Conservation (phyloP, 1,139 yeast genomes). For the Kurtzmaniella quercitrusa region DNA sequence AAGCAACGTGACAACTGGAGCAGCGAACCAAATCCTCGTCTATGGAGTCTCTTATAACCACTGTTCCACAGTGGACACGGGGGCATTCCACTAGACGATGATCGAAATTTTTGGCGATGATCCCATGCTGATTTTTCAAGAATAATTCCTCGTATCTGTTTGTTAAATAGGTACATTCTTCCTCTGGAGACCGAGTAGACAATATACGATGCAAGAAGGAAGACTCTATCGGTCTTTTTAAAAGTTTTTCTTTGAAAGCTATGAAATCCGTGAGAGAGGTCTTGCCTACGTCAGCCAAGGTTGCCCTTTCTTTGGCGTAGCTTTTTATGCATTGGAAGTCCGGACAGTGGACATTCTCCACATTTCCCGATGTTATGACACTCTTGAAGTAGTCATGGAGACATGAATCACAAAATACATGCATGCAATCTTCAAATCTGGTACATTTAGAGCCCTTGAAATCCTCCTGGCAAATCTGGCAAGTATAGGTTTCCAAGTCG, state of each 20-base stretch:
- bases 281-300: conserved; percentile 14
- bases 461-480: conserved; percentile 58
- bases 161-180: conserved; percentile 19
- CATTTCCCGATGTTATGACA: conserved; percentile 47
- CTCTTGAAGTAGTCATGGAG: conserved; percentile 42
- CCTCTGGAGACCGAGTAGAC: conserved; percentile 6
- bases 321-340: conserved; percentile 42
- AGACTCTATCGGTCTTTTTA: conserved; percentile 34
- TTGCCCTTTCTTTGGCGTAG: conserved; percentile 10
- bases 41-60: conserved; percentile 45
- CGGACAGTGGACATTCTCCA: conserved; percentile 58
- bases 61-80: conserved; percentile 34
- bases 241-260: conserved; percentile 26
- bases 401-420: conserved; percentile 52
- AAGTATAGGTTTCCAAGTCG: conserved; percentile 37
- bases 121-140: conserved; percentile 38
- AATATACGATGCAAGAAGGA: conserved; percentile 28
- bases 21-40: conserved; percentile 54
- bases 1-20: conserved; percentile 49
- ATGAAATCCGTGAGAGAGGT: conserved; percentile 17
- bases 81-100: conserved; percentile 53
- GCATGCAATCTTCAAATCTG: conserved; percentile 43
- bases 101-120: conserved; percentile 45
- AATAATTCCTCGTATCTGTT: conserved; percentile 37
- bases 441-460: conserved; percentile 46